phyloP scores from a whole-genome alignment of 768 basidiomycete genomes.

The Kwoniella dejecticola region DNA sequence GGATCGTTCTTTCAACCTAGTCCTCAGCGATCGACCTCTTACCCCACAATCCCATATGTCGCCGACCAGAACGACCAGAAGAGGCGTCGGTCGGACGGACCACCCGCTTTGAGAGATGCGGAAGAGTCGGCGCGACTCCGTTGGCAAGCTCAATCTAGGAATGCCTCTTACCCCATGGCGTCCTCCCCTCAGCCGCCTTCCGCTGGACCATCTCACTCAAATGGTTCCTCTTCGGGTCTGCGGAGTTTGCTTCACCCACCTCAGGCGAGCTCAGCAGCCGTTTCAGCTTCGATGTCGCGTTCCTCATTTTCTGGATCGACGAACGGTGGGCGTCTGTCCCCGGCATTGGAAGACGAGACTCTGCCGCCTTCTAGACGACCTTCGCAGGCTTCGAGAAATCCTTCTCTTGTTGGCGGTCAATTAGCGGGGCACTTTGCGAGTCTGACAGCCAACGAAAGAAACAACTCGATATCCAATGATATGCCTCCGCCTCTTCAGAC shows the following conservation, averaged over 20 bases:
- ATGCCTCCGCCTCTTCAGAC: conserved; percentile 28
- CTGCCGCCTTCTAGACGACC: conserved; percentile 16
- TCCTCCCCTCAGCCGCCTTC: conserved; percentile 11
- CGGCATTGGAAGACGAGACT: conserved; percentile 10
- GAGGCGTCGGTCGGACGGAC: conserved; percentile 41
- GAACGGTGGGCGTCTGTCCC: conserved; percentile 14
- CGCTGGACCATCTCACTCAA: background rate
- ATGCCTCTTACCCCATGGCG: conserved; percentile 39
- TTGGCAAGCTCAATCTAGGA: conserved; percentile 45
- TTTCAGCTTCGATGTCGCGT: conserved; percentile 20
- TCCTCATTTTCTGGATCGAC: conserved; percentile 12
- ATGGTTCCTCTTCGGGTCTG: conserved; percentile 3
- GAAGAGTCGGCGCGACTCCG: conserved; percentile 42
- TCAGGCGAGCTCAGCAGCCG: conserved; percentile 26
- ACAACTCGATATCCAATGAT: conserved; percentile 9
- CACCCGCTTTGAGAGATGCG: conserved; percentile 27
- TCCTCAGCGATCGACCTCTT: conserved; percentile 24
- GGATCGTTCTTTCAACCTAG: conserved; percentile 8
- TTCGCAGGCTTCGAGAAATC: conserved; percentile 24
- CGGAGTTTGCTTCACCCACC: conserved; percentile 25
- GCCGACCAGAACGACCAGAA: conserved; percentile 37
- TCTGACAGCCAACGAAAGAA: conserved; percentile 28
- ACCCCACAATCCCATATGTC: conserved; percentile 13
- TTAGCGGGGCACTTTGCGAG: conserved; percentile 43
- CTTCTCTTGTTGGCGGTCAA: conserved; percentile 44